Evolutionary conservation across 257 asterid species (phyloP).

Genomic region (Forsythia viridissima): DNA sequence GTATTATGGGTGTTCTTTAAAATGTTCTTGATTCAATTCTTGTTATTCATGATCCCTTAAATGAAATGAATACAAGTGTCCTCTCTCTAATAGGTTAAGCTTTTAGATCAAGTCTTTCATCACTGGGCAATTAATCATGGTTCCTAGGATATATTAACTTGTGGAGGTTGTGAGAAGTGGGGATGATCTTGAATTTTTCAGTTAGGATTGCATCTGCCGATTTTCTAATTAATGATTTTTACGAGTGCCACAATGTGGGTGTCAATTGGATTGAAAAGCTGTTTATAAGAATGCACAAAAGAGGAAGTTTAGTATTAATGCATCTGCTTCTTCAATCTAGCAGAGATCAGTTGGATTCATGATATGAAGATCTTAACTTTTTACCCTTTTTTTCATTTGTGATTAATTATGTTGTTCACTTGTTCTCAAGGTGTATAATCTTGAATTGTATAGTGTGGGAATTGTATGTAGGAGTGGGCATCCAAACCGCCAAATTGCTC

Average conservation of each 20-base stretch:
- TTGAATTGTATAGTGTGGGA: neutral
- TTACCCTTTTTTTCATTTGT: neutral
- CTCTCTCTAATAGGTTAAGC: neutral
- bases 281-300: constrained; percentile 2
- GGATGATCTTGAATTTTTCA: constrained; percentile 54
- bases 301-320: constrained; percentile 17
- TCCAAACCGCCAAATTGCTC: too few species aligned
- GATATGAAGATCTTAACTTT: too few species aligned
- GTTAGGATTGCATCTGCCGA: constrained; percentile 72
- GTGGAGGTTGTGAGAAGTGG: constrained; percentile 59
- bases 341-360: neutral
- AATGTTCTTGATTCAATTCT: neutral
- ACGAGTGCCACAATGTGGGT: constrained; percentile 64
- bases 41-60: neutral
- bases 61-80: neutral
- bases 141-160: neutral
- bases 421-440: neutral
- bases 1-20: neutral
- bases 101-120: neutral
- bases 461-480: too few species aligned
- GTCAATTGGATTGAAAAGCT: constrained; percentile 62
- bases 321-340: constrained; percentile 41
- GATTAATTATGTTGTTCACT: neutral
- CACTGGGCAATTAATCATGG: neutral
- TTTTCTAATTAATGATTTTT: constrained; percentile 51